These are phyloP conservation scores for Camptophora hylomeconis DNA, from an alignment of 2,329 filamentous ascomycete genomes.

Conservation along the genomic window DNA sequence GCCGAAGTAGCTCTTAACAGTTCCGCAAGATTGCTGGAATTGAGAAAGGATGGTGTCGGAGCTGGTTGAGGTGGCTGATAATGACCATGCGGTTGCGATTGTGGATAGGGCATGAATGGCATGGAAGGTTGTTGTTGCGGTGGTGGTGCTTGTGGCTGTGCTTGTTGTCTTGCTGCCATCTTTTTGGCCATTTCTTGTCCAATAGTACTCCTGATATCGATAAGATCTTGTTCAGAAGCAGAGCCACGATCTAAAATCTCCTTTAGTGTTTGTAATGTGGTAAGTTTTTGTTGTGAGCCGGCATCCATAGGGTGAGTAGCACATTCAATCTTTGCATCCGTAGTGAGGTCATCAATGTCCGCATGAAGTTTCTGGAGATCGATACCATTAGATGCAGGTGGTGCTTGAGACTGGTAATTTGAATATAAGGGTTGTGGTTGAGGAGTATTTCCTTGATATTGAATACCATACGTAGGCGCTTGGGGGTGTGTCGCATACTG, in stretches of 20 bases:
- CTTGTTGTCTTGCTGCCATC: conserved; percentile 32
- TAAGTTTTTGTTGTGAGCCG: conserved; percentile 13
- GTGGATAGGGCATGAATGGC: conserved; percentile 20
- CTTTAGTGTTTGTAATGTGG: conserved; percentile 17
- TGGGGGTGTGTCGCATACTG: conserved; percentile 6
- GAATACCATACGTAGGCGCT: conserved; percentile 8
- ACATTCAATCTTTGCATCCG: conserved; percentile 17
- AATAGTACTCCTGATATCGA: conserved; percentile 15
- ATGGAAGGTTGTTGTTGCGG: conserved; percentile 22
- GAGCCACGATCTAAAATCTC: conserved; percentile 16
- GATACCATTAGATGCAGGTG: conserved; percentile 16
- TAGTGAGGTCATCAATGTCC: conserved; percentile 39
- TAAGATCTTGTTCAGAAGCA: conserved; percentile 13
- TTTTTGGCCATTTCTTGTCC: conserved; percentile 23
- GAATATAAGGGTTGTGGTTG: conserved; percentile 1
- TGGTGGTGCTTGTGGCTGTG: conserved; percentile 22
- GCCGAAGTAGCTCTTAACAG: conserved; percentile 30
- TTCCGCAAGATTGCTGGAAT: conserved; percentile 30
- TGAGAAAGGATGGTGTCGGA: conserved; percentile 23
- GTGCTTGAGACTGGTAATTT: conserved; percentile 5
- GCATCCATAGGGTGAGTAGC: conserved; percentile 17
- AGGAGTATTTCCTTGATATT: too few relatives aligned
- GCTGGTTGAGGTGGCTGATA: conserved; percentile 17
- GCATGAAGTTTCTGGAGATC: conserved; percentile 62
- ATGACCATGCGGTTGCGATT: conserved; percentile 19